These are phyloP conservation scores for Aspergillus eucalypticola DNA, from an alignment of 2,329 filamentous ascomycete genomes.

Conservation along the genomic window DNA sequence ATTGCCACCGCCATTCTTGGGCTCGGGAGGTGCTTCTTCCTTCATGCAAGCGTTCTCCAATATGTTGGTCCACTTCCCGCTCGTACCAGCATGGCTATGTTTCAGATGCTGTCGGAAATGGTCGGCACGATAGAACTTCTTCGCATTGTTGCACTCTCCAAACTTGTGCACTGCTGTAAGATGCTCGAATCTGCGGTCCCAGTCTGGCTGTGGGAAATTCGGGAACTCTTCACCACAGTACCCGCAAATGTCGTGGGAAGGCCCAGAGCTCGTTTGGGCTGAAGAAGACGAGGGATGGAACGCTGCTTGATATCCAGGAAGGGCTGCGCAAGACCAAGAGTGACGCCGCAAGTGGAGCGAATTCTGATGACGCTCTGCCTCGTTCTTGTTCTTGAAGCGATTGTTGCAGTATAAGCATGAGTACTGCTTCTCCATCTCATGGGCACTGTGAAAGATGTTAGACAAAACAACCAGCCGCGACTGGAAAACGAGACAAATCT, in stretches of 20 bases:
- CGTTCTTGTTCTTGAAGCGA: constrained; percentile 98
- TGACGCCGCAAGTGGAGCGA: constrained; percentile 88
- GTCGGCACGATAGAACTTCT: constrained; percentile 97
- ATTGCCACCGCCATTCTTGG: constrained; percentile 15
- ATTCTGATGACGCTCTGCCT: constrained; percentile 94
- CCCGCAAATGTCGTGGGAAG: constrained; percentile 72
- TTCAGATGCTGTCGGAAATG: constrained; percentile 98
- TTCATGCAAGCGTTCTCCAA: constrained; percentile 96
- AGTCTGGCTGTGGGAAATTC: constrained; percentile 73
- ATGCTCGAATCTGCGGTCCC: constrained; percentile 83
- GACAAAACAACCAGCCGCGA: neutral
- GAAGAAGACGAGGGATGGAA: constrained; percentile 75
- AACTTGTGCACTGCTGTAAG: constrained; percentile 93
- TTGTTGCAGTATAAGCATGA: constrained; percentile 90
- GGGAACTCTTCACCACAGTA: constrained; percentile 94
- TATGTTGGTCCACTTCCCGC: constrained; percentile 99
- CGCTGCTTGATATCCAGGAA: constrained; percentile 72
- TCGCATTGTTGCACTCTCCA: constrained; percentile 94
- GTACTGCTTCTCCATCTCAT: constrained; percentile 96
- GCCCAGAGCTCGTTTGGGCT: constrained; percentile 35
- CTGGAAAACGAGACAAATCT: constrained; percentile 35
- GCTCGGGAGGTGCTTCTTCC: constrained; percentile 61
- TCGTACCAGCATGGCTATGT: constrained; percentile 93
- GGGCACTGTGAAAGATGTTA: constrained; percentile 57
- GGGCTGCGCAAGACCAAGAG: constrained; percentile 94